phyloP scores from a whole-genome alignment of 2,329 filamentous ascomycete genomes.

The Colletotrichum caudatum region DNA sequence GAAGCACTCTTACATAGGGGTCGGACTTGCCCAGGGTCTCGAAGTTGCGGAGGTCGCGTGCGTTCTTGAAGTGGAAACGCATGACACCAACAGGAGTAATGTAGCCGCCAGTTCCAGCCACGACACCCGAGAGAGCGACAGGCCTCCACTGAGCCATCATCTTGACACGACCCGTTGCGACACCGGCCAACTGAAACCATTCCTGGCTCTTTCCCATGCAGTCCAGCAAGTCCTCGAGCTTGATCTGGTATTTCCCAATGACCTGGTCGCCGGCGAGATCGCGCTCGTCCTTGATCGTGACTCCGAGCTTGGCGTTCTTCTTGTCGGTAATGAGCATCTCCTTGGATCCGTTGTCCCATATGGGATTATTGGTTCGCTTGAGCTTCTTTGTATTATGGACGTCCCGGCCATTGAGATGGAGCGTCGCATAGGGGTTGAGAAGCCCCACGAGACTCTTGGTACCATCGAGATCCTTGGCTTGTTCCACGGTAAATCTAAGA shows the following conservation, averaged over 20 bases:
- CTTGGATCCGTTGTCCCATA: constrained; percentile 93
- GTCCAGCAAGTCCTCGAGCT: constrained; percentile 91
- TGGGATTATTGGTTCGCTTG: constrained; percentile 97
- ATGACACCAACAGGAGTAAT: constrained; percentile 94
- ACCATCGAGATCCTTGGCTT: constrained; percentile 94
- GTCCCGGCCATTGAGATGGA: constrained; percentile 93
- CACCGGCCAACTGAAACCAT: constrained; percentile 91
- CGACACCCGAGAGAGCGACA: constrained; percentile 83
- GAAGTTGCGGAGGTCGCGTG: constrained; percentile 86
- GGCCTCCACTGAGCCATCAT: constrained; percentile 96
- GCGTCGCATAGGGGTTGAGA: constrained; percentile 89
- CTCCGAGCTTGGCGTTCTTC: constrained; percentile 87
- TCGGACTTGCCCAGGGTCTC: constrained; percentile 98
- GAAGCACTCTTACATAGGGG: constrained; percentile 87
- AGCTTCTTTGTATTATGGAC: constrained; percentile 90
- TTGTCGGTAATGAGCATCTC: constrained; percentile 96
- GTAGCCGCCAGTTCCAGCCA: constrained; percentile 86
- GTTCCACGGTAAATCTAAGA: constrained; percentile 90
- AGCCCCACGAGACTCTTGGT: constrained; percentile 91
- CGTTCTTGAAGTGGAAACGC: constrained; percentile 90
- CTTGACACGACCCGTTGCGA: constrained; percentile 86
- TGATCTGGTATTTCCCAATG: constrained; percentile 93
- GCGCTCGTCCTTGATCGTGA: constrained; percentile 95
- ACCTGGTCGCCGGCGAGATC: constrained; percentile 86
- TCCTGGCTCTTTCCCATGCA: constrained; percentile 93